These are phyloP conservation scores for Cordyceps militaris DNA, from an alignment of 2,329 filamentous ascomycete genomes.

Conservation along the genomic window DNA sequence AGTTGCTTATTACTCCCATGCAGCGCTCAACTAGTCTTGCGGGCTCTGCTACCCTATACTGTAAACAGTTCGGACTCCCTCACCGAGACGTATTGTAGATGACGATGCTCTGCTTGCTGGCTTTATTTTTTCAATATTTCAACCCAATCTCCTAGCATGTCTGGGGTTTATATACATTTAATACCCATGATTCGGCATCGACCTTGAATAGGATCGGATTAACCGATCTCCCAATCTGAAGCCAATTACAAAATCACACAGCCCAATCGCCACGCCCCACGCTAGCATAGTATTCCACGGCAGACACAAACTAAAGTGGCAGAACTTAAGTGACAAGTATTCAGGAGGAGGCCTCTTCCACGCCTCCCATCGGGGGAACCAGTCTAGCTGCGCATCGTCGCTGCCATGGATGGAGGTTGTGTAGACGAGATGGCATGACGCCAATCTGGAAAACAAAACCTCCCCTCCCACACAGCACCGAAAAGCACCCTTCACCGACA, in stretches of 20 bases:
- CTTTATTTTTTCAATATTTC: too few relatives aligned
- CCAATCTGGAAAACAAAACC: neutral
- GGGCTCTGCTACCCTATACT: too few relatives aligned
- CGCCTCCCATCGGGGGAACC: neutral
- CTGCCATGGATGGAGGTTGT: neutral
- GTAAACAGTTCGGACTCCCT: too few relatives aligned
- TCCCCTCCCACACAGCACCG: neutral
- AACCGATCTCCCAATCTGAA: neutral
- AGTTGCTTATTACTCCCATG: too few relatives aligned
- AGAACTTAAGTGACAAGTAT: neutral
- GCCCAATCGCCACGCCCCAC: too few relatives aligned
- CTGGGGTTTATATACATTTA: neutral
- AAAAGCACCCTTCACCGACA: neutral
- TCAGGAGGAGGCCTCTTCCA: neutral
- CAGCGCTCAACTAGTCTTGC: too few relatives aligned
- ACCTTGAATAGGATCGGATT: neutral
- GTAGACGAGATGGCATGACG: neutral
- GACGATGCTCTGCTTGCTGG: too few relatives aligned
- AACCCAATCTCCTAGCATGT: too few relatives aligned
- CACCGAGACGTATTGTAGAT: too few relatives aligned
- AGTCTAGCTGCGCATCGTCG: neutral
- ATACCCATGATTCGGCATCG: neutral
- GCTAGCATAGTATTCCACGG: too few relatives aligned
- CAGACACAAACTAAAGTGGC: too few relatives aligned
- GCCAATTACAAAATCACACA: too few relatives aligned